These are phyloP conservation scores for Carex pumila DNA, from an alignment of 176 grass and related monocot genomes.

Conservation along the genomic window DNA sequence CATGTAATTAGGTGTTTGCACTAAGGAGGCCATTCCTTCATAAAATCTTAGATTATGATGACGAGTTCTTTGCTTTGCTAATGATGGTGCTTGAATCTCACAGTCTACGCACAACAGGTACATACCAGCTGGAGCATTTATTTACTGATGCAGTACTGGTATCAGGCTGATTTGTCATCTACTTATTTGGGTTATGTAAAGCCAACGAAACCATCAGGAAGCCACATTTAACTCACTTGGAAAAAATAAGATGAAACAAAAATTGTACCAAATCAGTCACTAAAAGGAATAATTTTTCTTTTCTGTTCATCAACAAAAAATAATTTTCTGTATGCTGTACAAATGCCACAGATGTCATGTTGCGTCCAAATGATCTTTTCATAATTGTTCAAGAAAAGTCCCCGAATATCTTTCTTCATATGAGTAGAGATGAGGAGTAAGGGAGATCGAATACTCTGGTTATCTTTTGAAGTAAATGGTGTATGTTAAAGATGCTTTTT, in stretches of 20 bases:
- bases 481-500: background rate
- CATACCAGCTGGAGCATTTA: background rate
- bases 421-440: background rate
- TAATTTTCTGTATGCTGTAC: background rate
- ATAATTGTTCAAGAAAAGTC: background rate
- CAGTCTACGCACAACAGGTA: conserved; percentile 88
- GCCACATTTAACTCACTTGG: background rate
- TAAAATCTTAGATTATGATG: conserved; percentile 92
- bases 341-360: background rate
- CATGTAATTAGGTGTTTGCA: conserved; percentile 62
- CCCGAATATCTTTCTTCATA: background rate
- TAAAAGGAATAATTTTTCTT: background rate
- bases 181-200: background rate
- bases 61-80: conserved; percentile 91
- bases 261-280: background rate
- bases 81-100: conserved; percentile 95
- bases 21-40: conserved; percentile 83
- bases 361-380: background rate
- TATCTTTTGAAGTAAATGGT: background rate
- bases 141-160: background rate
- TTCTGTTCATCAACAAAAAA: background rate
- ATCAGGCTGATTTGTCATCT: background rate
- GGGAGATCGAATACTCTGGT: background rate
- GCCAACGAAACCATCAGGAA: background rate
- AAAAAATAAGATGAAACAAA: background rate